Percentiles rank a stretch among this genome's conserved stretches.
phyloP scores from a whole-genome alignment of 2,329 filamentous ascomycete genomes.

The Emmonsia crescens region DNA sequence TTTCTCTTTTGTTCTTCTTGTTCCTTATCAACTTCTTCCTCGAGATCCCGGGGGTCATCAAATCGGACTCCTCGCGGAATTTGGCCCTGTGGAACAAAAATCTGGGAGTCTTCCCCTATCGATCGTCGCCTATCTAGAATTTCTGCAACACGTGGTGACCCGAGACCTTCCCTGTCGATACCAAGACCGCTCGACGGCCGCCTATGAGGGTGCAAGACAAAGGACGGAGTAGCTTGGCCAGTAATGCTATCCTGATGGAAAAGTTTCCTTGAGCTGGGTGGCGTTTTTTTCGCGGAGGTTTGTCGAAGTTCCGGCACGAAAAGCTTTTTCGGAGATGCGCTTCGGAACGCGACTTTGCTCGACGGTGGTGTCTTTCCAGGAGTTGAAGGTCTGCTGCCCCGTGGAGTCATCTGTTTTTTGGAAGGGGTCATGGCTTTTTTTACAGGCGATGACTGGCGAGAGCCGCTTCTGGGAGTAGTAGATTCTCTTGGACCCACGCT shows the following conservation, averaged over 20 bases:
- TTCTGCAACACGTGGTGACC: constrained; percentile 62
- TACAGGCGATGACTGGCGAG: constrained; percentile 21
- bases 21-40: constrained; percentile 53
- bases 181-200: constrained; percentile 57
- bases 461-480: constrained; percentile 32
- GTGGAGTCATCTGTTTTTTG: constrained; percentile 34
- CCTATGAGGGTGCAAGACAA: constrained; percentile 51
- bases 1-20: constrained; percentile 48
- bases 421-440: constrained; percentile 29
- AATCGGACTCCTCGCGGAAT: constrained; percentile 47
- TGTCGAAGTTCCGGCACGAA: constrained; percentile 32
- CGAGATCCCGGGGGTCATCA: constrained; percentile 52
- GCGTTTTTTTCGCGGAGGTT: constrained; percentile 28
- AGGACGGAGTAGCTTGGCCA: constrained; percentile 50
- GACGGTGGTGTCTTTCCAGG: constrained; percentile 42
- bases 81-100: constrained; percentile 48
- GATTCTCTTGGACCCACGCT: constrained; percentile 37
- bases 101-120: constrained; percentile 54
- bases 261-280: constrained; percentile 28
- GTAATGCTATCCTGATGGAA: constrained; percentile 46
- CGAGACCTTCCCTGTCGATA: constrained; percentile 58
- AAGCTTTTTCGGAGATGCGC: constrained; percentile 40
- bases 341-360: constrained; percentile 36
- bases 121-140: constrained; percentile 61
- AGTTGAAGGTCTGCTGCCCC: constrained; percentile 35